Percentiles rank a stretch among this genome's conserved stretches.
Conservation (phyloP, 2,329 filamentous ascomycete genomes). For the Ilyonectria mors-panacis region DNA sequence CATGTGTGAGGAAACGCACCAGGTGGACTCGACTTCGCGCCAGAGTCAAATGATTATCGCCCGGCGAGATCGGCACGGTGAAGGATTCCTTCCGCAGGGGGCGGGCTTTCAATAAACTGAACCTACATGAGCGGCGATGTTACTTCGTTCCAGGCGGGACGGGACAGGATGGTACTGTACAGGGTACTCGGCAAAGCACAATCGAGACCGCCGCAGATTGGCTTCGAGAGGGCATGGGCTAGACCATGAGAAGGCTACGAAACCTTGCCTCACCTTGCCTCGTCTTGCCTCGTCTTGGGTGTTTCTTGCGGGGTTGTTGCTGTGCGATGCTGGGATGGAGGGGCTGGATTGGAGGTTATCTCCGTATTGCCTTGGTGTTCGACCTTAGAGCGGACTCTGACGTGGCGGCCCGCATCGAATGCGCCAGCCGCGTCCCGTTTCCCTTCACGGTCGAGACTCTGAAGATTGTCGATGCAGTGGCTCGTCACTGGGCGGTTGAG, state of each 20-base stretch:
- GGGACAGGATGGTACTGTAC: slow-evolving; percentile 18
- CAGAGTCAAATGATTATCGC: slow-evolving; percentile 33
- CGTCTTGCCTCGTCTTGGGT: background rate
- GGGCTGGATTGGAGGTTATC: slow-evolving; percentile 15
- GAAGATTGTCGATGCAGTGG: slow-evolving; percentile 30
- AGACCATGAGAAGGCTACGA: slow-evolving; percentile 21
- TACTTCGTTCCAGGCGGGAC: slow-evolving; percentile 27
- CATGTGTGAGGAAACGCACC: slow-evolving; percentile 9
- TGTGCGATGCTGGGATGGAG: slow-evolving; percentile 20
- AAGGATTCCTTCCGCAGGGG: slow-evolving; percentile 34
- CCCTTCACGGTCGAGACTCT: slow-evolving; percentile 14
- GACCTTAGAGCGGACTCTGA: slow-evolving; percentile 37
- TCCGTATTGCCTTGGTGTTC: slow-evolving; percentile 14
- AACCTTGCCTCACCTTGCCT: slow-evolving; percentile 23
- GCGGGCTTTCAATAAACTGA: slow-evolving; percentile 26
- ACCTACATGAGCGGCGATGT: slow-evolving; percentile 25
- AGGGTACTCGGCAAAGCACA: slow-evolving; percentile 10
- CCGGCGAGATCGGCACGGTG: slow-evolving; percentile 38
- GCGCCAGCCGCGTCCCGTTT: slow-evolving; percentile 24
- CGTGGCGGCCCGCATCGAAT: slow-evolving; percentile 37
- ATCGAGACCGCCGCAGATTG: slow-evolving; percentile 14
- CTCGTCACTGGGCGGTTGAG: slow-evolving; percentile 20
- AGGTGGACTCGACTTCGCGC: slow-evolving; percentile 1
- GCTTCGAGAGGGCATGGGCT: slow-evolving; percentile 12
- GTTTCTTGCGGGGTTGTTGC: slow-evolving; percentile 25